Base-by-base conservation (phyloP, 257 asterid species). In the Solanum paucissectum region DNA sequence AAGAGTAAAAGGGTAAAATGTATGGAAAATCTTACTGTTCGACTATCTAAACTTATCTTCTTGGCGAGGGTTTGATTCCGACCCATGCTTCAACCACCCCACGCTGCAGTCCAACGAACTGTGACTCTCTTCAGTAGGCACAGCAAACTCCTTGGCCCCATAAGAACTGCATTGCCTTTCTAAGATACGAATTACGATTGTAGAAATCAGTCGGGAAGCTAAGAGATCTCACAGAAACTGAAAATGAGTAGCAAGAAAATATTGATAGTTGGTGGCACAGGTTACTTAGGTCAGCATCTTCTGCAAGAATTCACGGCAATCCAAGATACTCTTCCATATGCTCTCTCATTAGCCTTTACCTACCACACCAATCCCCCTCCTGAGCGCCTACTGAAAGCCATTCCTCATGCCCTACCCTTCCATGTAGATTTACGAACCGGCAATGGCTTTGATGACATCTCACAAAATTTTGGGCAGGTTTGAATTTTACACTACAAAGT, bases 271-370 rank as follows among this genome's bases (percentile, higher is more conserved):
- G 99, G 99, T 58, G 99, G 99, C 88, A 93, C 98, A 12, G 99
- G 99, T 75, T 97, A 95, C 93, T 91, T 97, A 90, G 99, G 99
- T 21, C 99, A 95, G 90, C 99, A 97, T 68, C 95, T 97, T 49
- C 66, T 95, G 40, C 96, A 91, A 87, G 93, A 94, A 18, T 91
- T 97, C 83, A 36, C 88, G 9, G 84, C 85, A 25, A 85, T 58
- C 83, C 88, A 89, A 23, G 86, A 89, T 40, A 71, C 88, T 38
- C 25, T 88, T 55, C 73, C 91, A 7, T 84, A 84, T 49, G 89
- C 94, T 34, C 87, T 86, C 75, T 86, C 74, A 4, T 64, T 95
- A 16, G 98, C 98, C 55, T 97, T 94, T 88, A 95, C 99, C 40
- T 89, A 93, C 89, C 92, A 90, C 73, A 89, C 95, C 5, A 69